Evolutionary conservation across 2,329 filamentous ascomycete species (phyloP), one percentile per base, ranked within the genome.

Genomic region (Berkeleyomyces rouxiae): DNA sequence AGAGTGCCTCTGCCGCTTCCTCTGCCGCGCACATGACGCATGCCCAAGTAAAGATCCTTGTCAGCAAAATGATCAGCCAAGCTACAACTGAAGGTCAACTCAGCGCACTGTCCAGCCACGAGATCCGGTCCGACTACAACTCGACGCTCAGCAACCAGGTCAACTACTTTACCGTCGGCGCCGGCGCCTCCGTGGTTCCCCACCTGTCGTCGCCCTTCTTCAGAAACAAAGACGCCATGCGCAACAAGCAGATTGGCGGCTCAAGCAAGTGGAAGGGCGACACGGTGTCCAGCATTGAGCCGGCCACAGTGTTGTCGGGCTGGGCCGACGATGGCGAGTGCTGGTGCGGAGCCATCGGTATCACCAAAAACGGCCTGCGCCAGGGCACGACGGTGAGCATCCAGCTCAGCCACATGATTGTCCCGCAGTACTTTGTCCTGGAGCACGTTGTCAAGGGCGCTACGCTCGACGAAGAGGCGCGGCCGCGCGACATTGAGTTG

Each of bases 281-380:
- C 5, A 40, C 39, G 13, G 47, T 58, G 5, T 55, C 23, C 31
- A 31, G 42, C 13, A 31, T 46, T 7, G 74, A 77, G 0, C 77
- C 79, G 0, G 68, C 74, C n/a, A 72, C 77, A 0, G 89, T 87
- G 0, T 77, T 96, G 1, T 59, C 63, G 1, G 74, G 77, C 3
- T 96, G 91, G 90, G 76, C 84, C 7, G 88, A 95, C 58, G 80
- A 86, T 42, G 88, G 87, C 23, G 88, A 97, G 66, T 95, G 90
- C 72, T 97, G 90, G 87, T 97, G 92, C 71, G 84, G 86, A 3
- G 78, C 76, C 0, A 70, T 69, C 3, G 73, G 74, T 0, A 66
- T 69, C 9, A 74, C 77, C 58, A 71, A 71, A 11, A 42, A 23
- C 7, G 72, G 73, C 9, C 69, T 71, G 13, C 77, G 77, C 6